Evolutionary conservation across 768 basidiomycete genomes (phyloP).

Genomic region (Baorangia bicolor): DNA sequence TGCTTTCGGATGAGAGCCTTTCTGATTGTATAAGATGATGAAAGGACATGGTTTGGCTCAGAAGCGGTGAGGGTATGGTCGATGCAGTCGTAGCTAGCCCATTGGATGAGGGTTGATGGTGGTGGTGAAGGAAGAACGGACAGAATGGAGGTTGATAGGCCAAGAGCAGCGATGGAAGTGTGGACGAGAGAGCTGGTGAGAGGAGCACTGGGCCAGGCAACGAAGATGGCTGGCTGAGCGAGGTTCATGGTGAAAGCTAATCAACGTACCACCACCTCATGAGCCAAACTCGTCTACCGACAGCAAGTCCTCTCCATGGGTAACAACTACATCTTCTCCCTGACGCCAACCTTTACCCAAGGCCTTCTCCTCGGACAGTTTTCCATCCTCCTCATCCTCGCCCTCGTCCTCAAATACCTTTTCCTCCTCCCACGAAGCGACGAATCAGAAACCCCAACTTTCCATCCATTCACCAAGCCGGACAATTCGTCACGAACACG

Average conservation of each 20-base stretch:
- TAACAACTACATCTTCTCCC: constrained; percentile 62
- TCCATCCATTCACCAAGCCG: constrained; percentile 57
- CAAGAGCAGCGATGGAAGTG: constrained; percentile 38
- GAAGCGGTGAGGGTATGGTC: constrained; percentile 70
- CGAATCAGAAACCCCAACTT: constrained; percentile 54
- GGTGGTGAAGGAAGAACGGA: constrained; percentile 23
- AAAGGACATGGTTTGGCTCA: constrained; percentile 50
- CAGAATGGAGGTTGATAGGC: constrained; percentile 31
- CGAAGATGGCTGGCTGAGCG: constrained; percentile 34
- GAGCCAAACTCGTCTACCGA: background rate
- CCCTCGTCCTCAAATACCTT: constrained; percentile 87
- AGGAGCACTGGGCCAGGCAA: constrained; percentile 55
- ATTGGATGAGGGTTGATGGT: constrained; percentile 52
- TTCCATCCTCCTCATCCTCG: constrained; percentile 76
- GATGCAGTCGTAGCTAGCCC: constrained; percentile 88
- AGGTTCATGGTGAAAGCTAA: background rate
- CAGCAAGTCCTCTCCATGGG: constrained; percentile 18
- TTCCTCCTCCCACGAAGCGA: constrained; percentile 80
- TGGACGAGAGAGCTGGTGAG: constrained; percentile 51
- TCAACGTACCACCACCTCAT: too few species aligned
- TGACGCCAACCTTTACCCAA: constrained; percentile 92
- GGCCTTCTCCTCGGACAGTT: constrained; percentile 91
- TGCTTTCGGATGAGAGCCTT: constrained; percentile 96
- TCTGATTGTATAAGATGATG: constrained; percentile 85
- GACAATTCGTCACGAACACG: constrained; percentile 43